Conservation (phyloP, 768 basidiomycete genomes). For the Podaxis mareebaensis region DNA sequence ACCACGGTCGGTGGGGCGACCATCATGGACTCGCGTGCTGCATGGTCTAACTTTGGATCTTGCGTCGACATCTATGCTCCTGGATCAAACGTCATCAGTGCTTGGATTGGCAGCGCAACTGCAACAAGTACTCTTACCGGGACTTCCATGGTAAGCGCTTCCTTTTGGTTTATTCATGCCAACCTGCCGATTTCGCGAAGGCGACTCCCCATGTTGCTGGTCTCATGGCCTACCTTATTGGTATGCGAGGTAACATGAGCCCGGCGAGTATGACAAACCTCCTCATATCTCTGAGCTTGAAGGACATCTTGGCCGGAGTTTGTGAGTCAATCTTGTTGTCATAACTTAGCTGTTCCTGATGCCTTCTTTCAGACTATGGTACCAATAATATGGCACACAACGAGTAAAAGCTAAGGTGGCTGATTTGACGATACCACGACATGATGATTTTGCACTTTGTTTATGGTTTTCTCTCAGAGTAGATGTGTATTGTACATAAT, state of each 20-base stretch:
- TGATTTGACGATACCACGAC: too few species aligned
- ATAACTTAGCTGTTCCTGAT: background rate
- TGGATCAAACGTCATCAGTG: slow-evolving; percentile 32
- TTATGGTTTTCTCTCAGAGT: too few species aligned
- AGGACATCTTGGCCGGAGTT: slow-evolving; percentile 29
- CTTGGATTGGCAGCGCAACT: slow-evolving; percentile 30
- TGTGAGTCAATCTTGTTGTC: slow-evolving; percentile 20
- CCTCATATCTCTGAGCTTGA: slow-evolving; percentile 26
- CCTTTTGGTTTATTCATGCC: background rate
- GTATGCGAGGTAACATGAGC: slow-evolving; percentile 27
- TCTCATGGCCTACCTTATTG: slow-evolving; percentile 37
- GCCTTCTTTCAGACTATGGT: too few species aligned
- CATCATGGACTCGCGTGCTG: slow-evolving; percentile 33
- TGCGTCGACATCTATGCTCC: slow-evolving; percentile 43
- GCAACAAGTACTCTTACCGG: slow-evolving; percentile 25
- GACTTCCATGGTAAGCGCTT: slow-evolving; percentile 27
- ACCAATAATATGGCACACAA: too few species aligned
- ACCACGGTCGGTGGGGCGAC: slow-evolving; percentile 40
- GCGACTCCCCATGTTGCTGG: slow-evolving; percentile 44
- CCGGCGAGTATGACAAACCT: slow-evolving; percentile 30
- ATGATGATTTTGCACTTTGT: too few species aligned
- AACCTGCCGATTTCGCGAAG: slow-evolving; percentile 15
- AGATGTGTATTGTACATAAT: too few species aligned
- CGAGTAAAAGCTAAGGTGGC: too few species aligned
- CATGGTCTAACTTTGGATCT: slow-evolving; percentile 41